These are phyloP conservation scores for Candida endomychidarum DNA, from an alignment of 805 yeast species.

Conservation along the genomic window DNA sequence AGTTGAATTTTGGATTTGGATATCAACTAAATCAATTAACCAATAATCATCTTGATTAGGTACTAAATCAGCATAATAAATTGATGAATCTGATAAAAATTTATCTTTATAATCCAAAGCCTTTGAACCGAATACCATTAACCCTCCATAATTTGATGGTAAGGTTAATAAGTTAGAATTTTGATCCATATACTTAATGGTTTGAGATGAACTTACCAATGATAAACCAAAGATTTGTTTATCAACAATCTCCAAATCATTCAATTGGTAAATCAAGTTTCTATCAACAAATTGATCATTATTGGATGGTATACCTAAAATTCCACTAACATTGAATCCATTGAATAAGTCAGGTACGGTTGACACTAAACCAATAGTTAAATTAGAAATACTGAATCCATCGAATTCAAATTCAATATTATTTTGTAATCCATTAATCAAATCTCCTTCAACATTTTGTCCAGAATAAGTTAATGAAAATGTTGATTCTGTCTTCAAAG, in stretches of 20 bases:
- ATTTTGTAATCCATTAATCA: conserved; percentile 35
- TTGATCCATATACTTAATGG: conserved; percentile 16
- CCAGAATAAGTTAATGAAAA: conserved; percentile 55
- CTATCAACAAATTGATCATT: conserved; percentile 29
- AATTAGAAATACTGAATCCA: conserved; percentile 36
- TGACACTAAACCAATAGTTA: conserved; percentile 54
- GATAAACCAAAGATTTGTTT: conserved; percentile 38
- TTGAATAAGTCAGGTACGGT: conserved; percentile 54
- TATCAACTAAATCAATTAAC: conserved; percentile 45
- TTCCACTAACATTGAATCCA: conserved; percentile 55
- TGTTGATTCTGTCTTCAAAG: conserved; percentile 21
- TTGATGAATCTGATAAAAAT: conserved; percentile 33
- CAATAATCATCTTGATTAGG: conserved; percentile 44
- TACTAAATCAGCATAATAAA: conserved; percentile 37
- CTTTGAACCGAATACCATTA: conserved; percentile 24
- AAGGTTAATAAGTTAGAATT: conserved; percentile 31
- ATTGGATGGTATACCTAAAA: conserved; percentile 56
- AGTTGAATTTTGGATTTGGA: conserved; percentile 27
- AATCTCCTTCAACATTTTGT: conserved; percentile 52
- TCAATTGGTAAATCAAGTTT: conserved; percentile 43
- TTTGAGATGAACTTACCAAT: conserved; percentile 18
- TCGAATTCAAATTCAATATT: conserved; percentile 26
- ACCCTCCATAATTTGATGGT: conserved; percentile 27
- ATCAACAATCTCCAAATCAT: conserved; percentile 32
- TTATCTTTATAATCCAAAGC: conserved; percentile 15